These are phyloP conservation scores for Xylaria arbuscula DNA, from an alignment of 2,329 filamentous ascomycete genomes.

Conservation along the genomic window DNA sequence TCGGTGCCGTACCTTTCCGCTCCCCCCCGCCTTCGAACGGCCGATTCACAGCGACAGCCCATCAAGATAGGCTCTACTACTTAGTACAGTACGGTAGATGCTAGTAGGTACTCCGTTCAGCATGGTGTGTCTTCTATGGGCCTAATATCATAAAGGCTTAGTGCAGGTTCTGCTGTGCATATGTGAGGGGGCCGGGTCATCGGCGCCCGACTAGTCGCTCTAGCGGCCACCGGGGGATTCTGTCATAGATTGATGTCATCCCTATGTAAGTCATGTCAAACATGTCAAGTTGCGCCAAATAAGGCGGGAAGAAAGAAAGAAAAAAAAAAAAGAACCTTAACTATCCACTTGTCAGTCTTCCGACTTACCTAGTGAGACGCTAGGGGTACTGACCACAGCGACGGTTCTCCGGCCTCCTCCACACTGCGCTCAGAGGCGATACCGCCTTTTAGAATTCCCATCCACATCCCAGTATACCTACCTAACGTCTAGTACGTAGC, in stretches of 20 bases:
- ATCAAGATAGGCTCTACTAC: no score
- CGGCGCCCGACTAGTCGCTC: constrained; percentile 22
- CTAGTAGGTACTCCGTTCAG: no score
- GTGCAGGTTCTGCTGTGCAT: constrained; percentile 10
- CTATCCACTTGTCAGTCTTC: constrained; percentile 2
- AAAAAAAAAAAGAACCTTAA: neutral
- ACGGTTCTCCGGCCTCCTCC: constrained; percentile 1
- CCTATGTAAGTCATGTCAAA: constrained; percentile 18
- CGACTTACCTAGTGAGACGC: neutral
- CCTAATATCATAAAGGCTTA: constrained; percentile 25
- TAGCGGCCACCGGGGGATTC: constrained; percentile 19
- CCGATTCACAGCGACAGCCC: constrained; percentile 2
- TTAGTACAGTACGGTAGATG: no score
- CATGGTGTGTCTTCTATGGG: neutral
- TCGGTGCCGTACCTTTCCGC: neutral
- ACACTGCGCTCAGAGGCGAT: constrained; percentile 15
- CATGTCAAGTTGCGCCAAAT: neutral
- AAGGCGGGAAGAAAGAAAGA: neutral
- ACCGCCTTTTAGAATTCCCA: constrained; percentile 30
- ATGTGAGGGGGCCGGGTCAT: constrained; percentile 15
- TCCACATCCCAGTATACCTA: neutral
- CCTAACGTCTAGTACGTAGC: neutral
- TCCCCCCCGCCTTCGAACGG: neutral
- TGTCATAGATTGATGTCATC: constrained; percentile 29
- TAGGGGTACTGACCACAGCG: neutral